A percentile compares a stretch with the other conserved stretches of the same genome.
phyloP scores from a whole-genome alignment of 1,139 yeast genomes.

The Pichia sp. region DNA sequence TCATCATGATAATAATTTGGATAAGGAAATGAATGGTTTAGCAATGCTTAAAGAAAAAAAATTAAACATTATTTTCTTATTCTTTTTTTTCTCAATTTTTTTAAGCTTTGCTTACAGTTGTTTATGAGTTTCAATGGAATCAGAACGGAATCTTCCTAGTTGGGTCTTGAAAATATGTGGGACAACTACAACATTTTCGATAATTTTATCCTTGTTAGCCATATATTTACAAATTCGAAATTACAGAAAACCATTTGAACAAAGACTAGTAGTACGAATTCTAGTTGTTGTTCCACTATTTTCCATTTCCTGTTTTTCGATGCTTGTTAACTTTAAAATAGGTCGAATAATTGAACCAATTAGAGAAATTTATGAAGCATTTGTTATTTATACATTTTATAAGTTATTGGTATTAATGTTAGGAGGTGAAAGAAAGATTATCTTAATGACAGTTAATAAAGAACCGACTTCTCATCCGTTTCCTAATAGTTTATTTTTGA shows the following conservation, averaged over 20 bases:
- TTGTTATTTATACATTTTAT: constrained; percentile 90
- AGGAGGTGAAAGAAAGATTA: constrained; percentile 88
- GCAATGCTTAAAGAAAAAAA: no score
- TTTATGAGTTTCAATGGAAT: constrained; percentile 2
- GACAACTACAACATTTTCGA: constrained; percentile 28
- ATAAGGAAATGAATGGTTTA: no score
- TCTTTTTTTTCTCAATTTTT: no score
- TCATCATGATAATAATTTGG: no score
- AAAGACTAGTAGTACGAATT: constrained; percentile 77
- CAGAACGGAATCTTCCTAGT: constrained; percentile 14
- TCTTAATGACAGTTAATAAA: constrained; percentile 64
- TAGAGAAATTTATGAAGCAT: constrained; percentile 90
- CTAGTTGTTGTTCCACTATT: constrained; percentile 60
- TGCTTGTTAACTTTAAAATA: constrained; percentile 42
- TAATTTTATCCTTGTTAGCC: constrained; percentile 39
- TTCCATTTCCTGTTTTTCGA: constrained; percentile 47
- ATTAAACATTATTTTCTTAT: no score
- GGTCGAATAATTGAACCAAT: constrained; percentile 59
- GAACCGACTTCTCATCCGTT: constrained; percentile 72
- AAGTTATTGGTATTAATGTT: constrained; percentile 73
- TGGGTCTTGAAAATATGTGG: constrained; percentile 29
- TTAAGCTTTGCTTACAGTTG: no score
- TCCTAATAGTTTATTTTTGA: constrained; percentile 41
- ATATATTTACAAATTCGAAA: constrained; percentile 52
- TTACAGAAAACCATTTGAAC: constrained; percentile 86